These are phyloP conservation scores for Populus ilicifolia DNA, from an alignment of 345 rosid species.

Conservation along the genomic window DNA sequence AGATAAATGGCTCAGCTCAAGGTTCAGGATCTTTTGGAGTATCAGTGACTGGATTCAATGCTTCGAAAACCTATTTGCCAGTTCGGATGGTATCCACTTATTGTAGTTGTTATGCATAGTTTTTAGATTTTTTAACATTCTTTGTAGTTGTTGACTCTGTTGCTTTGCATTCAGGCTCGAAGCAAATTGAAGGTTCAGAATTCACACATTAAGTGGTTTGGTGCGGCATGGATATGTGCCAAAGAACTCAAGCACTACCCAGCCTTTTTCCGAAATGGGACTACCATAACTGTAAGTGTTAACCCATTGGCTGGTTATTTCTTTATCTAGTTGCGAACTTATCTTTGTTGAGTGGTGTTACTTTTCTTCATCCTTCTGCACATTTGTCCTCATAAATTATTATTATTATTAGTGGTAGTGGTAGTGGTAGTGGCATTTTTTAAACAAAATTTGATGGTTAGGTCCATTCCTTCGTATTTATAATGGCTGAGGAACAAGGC, in stretches of 20 bases:
- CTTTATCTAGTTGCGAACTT: neutral
- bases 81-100: neutral
- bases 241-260: constrained; percentile 93
- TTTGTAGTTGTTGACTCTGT: neutral
- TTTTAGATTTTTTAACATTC: neutral
- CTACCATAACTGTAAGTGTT: constrained; percentile 63
- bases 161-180: neutral
- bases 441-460: constrained; percentile 7
- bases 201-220: constrained; percentile 87
- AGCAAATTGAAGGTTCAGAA: constrained; percentile 44
- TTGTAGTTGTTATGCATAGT: neutral
- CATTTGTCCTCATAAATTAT: constrained; percentile 1
- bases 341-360: neutral
- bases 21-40: neutral
- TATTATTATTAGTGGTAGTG: constrained; percentile 14
- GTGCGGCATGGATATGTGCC: constrained; percentile 77
- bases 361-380: neutral
- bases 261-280: constrained; percentile 81
- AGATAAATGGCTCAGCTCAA: neutral
- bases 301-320: neutral
- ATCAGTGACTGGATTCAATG: neutral
- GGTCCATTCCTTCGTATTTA: constrained; percentile 92
- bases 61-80: neutral
- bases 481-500: constrained; percentile 81
- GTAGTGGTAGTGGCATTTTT: constrained; percentile 6